These are phyloP conservation scores for Colletotrichum salicis DNA, from an alignment of 2,329 filamentous ascomycete species.

Conservation along the genomic window DNA sequence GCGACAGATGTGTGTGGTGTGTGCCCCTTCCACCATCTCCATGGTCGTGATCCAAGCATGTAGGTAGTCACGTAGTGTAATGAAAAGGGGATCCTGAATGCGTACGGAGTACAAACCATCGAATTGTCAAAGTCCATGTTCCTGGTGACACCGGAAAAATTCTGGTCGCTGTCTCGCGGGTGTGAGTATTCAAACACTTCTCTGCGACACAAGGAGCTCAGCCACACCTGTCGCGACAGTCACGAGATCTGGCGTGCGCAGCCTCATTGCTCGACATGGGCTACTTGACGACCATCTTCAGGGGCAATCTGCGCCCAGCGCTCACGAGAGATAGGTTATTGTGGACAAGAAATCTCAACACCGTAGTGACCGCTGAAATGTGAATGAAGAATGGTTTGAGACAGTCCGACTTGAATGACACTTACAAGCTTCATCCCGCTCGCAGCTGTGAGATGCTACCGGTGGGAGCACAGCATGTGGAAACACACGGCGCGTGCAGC, in stretches of 20 bases:
- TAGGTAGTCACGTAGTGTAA: not conserved
- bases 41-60: not conserved
- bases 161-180: not conserved
- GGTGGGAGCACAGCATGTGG: slow-evolving; percentile 8
- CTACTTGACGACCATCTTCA: not conserved
- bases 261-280: not conserved
- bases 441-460: not conserved
- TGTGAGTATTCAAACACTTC: not conserved
- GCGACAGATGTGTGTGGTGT: not conserved
- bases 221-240: no score
- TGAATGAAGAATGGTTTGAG: not conserved
- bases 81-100: not conserved
- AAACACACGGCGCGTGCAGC: not conserved
- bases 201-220: no score
- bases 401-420: not conserved
- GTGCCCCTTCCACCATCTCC: not conserved
- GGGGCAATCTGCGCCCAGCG: not conserved
- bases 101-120: no score
- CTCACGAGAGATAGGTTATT: not conserved
- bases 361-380: not conserved
- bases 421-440: not conserved
- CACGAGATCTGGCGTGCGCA: slow-evolving; percentile 25
- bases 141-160: not conserved
- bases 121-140: not conserved
- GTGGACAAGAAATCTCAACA: not conserved